These are phyloP conservation scores for Cicer chorassanicum DNA, from an alignment of 306 rosid species.

Conservation along the genomic window DNA sequence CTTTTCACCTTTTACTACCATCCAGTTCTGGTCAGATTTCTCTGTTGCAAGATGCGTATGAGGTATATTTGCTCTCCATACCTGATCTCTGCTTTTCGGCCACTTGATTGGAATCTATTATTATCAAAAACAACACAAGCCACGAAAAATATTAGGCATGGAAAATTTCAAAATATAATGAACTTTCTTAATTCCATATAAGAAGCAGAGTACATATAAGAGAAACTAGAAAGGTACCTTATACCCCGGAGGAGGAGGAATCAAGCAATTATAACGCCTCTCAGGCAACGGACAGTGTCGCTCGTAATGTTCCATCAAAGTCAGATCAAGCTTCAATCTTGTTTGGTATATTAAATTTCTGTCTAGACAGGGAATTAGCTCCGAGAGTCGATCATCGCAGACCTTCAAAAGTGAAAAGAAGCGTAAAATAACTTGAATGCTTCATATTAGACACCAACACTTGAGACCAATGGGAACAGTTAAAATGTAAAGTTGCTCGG, in stretches of 20 bases:
- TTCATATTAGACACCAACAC: conserved; percentile 34
- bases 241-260: conserved; percentile 93
- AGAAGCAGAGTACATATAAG: conserved; percentile 18
- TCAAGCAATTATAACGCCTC: conserved; percentile 89
- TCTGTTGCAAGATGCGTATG: conserved; percentile 96
- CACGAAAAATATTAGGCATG: conserved; percentile 40
- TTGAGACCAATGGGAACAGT: neutral
- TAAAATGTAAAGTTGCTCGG: conserved; percentile 29
- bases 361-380: conserved; percentile 91
- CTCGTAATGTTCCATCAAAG: conserved; percentile 92
- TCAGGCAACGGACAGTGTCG: conserved; percentile 88
- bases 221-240: conserved; percentile 60
- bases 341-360: conserved; percentile 87
- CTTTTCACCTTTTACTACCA: conserved; percentile 88
- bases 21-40: conserved; percentile 92
- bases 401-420: conserved; percentile 59
- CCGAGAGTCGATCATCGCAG: conserved; percentile 87
- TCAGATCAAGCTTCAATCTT: conserved; percentile 85
- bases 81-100: conserved; percentile 97
- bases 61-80: conserved; percentile 94
- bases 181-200: conserved; percentile 30
- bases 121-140: conserved; percentile 43
- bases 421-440: conserved; percentile 31
- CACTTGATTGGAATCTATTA: conserved; percentile 87
- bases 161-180: conserved; percentile 16